Conservation (phyloP, 1,284 basidiomycete species). For the Malassezia sp. region DNA sequence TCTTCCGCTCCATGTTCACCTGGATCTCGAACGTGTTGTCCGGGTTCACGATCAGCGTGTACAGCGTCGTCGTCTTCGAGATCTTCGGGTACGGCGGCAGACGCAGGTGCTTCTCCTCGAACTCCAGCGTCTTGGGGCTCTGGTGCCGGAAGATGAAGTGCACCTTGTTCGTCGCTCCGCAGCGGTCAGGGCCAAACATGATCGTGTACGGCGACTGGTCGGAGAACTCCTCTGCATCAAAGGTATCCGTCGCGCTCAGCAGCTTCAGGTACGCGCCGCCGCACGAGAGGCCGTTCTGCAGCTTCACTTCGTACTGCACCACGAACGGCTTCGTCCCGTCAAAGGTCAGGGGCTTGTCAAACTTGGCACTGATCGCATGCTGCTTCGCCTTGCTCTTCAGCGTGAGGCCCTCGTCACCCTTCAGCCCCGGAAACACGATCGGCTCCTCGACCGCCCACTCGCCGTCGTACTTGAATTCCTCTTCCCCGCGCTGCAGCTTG, state of each 20-base stretch:
- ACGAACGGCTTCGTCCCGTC: slow-evolving; percentile 70
- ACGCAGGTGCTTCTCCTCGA: slow-evolving; percentile 92
- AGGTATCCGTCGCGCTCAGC: slow-evolving; percentile 52
- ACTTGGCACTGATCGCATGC: slow-evolving; percentile 92
- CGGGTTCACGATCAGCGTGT: slow-evolving; percentile 62
- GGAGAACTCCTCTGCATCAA: slow-evolving; percentile 39
- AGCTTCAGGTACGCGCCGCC: slow-evolving; percentile 99
- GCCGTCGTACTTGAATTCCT: slow-evolving; percentile 79
- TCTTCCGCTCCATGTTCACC: slow-evolving; percentile 65
- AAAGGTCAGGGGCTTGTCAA: slow-evolving; percentile 67
- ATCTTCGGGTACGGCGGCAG: slow-evolving; percentile 62
- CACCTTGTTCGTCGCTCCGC: slow-evolving; percentile 44
- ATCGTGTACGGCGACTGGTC: slow-evolving; percentile 47
- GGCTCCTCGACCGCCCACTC: slow-evolving; percentile 94
- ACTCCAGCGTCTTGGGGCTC: slow-evolving; percentile 50
- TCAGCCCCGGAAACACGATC: slow-evolving; percentile 54
- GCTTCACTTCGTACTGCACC: slow-evolving; percentile 90
- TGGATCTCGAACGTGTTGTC: slow-evolving; percentile 88
- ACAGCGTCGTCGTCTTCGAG: slow-evolving; percentile 39
- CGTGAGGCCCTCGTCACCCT: slow-evolving; percentile 46
- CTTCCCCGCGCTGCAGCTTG: slow-evolving; percentile 54
- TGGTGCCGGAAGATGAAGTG: slow-evolving; percentile 47
- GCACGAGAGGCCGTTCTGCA: slow-evolving; percentile 97
- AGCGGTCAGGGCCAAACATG: slow-evolving; percentile 47
- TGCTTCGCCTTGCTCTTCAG: slow-evolving; percentile 73